Evolutionary conservation across 2,329 filamentous ascomycete genomes (phyloP).

Genomic region (Periconia macrospinosa): DNA sequence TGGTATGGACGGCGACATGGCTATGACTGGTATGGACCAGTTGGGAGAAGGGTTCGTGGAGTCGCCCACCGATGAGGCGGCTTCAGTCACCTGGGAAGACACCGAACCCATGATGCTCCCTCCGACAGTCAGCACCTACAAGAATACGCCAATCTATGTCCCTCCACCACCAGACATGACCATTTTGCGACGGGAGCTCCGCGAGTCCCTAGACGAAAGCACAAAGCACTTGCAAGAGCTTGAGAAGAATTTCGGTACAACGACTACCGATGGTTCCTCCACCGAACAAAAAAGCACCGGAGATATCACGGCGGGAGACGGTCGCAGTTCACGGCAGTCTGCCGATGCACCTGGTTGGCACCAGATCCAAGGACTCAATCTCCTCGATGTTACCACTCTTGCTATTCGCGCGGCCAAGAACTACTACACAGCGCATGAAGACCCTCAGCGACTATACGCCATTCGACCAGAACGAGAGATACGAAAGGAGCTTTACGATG

Average conservation of each 20-base stretch:
- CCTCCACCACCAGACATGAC: conserved; percentile 81
- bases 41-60: conserved; percentile 48
- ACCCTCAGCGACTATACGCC: conserved; percentile 79
- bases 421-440: conserved; percentile 92
- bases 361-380: conserved; percentile 87
- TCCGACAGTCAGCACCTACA: conserved; percentile 97
- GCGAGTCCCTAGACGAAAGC: conserved; percentile 70
- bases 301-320: conserved; percentile 4
- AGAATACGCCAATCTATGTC: conserved; percentile 77
- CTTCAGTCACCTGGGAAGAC: conserved; percentile 56
- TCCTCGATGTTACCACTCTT: conserved; percentile 88
- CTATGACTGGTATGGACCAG: conserved; percentile 28
- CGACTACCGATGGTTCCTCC: background rate
- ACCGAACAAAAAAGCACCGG: conserved; percentile 7
- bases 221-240: conserved; percentile 67
- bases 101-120: conserved; percentile 80
- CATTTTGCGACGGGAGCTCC: conserved; percentile 72
- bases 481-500: conserved; percentile 77
- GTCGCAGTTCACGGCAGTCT: conserved; percentile 15
- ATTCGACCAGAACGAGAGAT: conserved; percentile 89
- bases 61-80: conserved; percentile 58
- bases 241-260: conserved; percentile 38
- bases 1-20: conserved; percentile 30
- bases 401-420: conserved; percentile 95
- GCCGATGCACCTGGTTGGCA: conserved; percentile 67